Base-by-base conservation (phyloP, 2,329 filamentous ascomycete species). In the Coniochaeta ligniaria region DNA sequence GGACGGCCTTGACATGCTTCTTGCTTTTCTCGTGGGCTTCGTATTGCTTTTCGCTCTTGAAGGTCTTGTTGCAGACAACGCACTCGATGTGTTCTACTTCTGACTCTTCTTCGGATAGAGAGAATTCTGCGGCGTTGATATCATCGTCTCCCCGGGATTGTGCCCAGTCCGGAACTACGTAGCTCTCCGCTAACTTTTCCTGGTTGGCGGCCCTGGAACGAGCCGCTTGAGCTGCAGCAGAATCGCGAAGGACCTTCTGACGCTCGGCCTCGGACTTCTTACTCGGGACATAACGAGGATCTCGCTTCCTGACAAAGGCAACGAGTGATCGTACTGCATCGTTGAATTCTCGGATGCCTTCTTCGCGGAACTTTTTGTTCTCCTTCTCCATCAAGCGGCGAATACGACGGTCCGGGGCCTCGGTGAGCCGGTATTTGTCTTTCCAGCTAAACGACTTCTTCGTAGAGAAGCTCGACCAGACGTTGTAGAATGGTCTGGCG, bases 1-100 rank as follows among this genome's bases (percentile, higher is more conserved):
- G 88, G 7, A 97, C 82, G 2, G 92, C 89, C 71, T 96, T 98
- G 63, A 88, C 75, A 69, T 99, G 95, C 75, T 98, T 99, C 73
- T 96, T 99, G 79, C 94, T 98, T 76, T 89, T 92, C 76, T 97
- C 93, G 69, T 99, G 95, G 3, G 90, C 88, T 68, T 96, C 87
- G 63, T 90, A 92, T 70, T 98, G 94, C 65, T 92, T 92, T 71
- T 96, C 90, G 69, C 93, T 98, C 75, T 97, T 85, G 75, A 98
- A 99, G 0, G 76, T 82, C 65, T 90, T 91, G 65, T 86, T 83
- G 73, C 95, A 98, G 5, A 86, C 83, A 2, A 89, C 83, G 70
- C 95, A 98, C 67, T 87, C 87, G 59, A 91, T 83, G 33, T 85
- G 76, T 65, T 88, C 82, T 3, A 82, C 72, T 63, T 83, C 82